These are phyloP conservation scores for Talaromyces islandicus DNA, from an alignment of 2,329 filamentous ascomycete species.

Conservation along the genomic window DNA sequence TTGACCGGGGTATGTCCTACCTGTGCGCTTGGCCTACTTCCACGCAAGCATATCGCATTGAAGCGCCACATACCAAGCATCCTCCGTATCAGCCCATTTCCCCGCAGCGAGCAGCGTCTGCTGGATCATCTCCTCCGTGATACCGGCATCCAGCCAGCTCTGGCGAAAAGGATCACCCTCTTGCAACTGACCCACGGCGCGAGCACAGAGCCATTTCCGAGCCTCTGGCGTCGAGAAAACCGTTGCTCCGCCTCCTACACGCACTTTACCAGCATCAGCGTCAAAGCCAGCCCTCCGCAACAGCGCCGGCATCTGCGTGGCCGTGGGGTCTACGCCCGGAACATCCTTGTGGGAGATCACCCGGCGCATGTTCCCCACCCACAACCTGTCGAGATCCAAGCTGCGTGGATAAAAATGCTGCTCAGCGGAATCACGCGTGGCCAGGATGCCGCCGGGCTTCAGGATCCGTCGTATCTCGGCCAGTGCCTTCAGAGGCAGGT, in stretches of 20 bases:
- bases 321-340: constrained; percentile 14
- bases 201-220: constrained; percentile 22
- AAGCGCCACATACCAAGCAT: constrained; percentile 32
- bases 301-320: constrained; percentile 24
- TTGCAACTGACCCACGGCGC: constrained; percentile 21
- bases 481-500: constrained; percentile 42
- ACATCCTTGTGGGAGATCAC: constrained; percentile 13
- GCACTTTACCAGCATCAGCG: constrained; percentile 17
- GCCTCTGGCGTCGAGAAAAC: constrained; percentile 22
- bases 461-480: constrained; percentile 50
- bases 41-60: constrained; percentile 37
- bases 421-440: constrained; percentile 35
- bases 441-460: constrained; percentile 49
- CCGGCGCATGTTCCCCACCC: constrained; percentile 18
- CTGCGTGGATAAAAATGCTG: constrained; percentile 26
- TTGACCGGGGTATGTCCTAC: too few species aligned
- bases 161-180: constrained; percentile 26
- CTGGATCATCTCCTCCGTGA: constrained; percentile 32
- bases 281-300: constrained; percentile 27
- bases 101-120: constrained; percentile 23
- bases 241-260: constrained; percentile 23
- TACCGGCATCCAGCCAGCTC: constrained; percentile 32
- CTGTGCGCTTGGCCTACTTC: constrained; percentile 24
- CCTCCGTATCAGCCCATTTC: constrained; percentile 31
- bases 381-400: constrained; percentile 24